These are phyloP conservation scores for Stylosanthes scabra DNA, from an alignment of 331 rosid species.

Conservation along the genomic window DNA sequence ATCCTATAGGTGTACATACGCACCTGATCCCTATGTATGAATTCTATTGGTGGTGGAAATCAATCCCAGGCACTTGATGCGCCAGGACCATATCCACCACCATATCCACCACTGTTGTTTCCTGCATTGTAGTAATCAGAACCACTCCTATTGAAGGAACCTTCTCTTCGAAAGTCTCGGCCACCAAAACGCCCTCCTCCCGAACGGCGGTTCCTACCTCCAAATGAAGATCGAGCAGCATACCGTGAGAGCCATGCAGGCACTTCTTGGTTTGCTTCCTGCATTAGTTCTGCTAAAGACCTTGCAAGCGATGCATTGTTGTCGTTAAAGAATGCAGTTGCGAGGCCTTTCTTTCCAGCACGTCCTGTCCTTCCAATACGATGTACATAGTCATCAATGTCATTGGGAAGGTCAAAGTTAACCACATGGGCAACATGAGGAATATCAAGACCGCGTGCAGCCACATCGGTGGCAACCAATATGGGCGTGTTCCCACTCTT, in stretches of 20 bases:
- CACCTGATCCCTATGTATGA: slow-evolving; percentile 59
- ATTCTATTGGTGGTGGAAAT: slow-evolving; percentile 47
- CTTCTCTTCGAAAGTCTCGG: slow-evolving; percentile 85
- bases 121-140: slow-evolving; percentile 80
- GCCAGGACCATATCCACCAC: slow-evolving; percentile 66
- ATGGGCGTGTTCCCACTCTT: slow-evolving; percentile 92
- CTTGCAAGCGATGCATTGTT: slow-evolving; percentile 76
- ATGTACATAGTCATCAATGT: slow-evolving; percentile 95
- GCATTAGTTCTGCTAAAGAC: slow-evolving; percentile 88
- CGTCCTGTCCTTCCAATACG: slow-evolving; percentile 97
- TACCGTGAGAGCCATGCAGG: slow-evolving; percentile 86
- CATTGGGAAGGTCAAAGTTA: slow-evolving; percentile 95
- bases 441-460: slow-evolving; percentile 97
- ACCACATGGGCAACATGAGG: slow-evolving; percentile 96
- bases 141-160: slow-evolving; percentile 67
- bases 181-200: slow-evolving; percentile 92
- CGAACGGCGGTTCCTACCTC: slow-evolving; percentile 86
- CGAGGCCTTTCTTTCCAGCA: slow-evolving; percentile 92
- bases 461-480: slow-evolving; percentile 97
- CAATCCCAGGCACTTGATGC: slow-evolving; percentile 96
- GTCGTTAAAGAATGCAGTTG: slow-evolving; percentile 94
- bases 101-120: slow-evolving; percentile 56
- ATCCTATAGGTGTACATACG: slow-evolving; percentile 53
- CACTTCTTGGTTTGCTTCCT: slow-evolving; percentile 90
- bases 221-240: slow-evolving; percentile 69